Evolutionary conservation across 2,329 filamentous ascomycete species (phyloP).

Genomic region (Xylariaceae sp.): DNA sequence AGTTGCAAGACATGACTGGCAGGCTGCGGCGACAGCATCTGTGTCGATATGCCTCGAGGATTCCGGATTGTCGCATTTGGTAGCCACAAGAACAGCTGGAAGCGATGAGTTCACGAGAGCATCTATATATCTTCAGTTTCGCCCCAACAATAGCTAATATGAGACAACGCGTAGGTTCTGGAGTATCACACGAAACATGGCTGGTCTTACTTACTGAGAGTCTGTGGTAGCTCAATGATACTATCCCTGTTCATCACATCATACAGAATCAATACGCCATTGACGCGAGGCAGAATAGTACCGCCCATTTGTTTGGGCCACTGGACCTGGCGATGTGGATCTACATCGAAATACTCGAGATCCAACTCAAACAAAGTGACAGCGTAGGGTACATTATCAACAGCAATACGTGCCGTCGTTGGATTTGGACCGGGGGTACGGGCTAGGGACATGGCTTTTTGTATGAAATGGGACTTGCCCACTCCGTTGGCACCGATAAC

Average conservation of each 20-base stretch:
- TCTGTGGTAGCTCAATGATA: constrained; percentile 74
- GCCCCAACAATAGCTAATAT: not conserved
- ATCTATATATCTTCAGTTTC: constrained; percentile 57
- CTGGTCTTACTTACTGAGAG: constrained; percentile 69
- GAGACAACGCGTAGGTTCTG: not conserved
- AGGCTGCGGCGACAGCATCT: constrained; percentile 66
- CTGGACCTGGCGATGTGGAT: constrained; percentile 63
- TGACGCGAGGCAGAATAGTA: constrained; percentile 74
- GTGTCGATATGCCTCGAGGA: constrained; percentile 75
- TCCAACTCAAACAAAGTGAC: constrained; percentile 71
- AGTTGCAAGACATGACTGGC: constrained; percentile 72
- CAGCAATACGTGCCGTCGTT: constrained; percentile 62
- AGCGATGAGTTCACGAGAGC: constrained; percentile 74
- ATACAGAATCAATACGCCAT: constrained; percentile 86
- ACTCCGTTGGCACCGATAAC: constrained; percentile 71
- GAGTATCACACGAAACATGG: not conserved
- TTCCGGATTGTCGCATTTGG: constrained; percentile 84
- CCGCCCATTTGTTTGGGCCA: constrained; percentile 75
- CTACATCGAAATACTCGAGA: constrained; percentile 68
- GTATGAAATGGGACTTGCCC: constrained; percentile 73
- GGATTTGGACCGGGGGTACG: constrained; percentile 60
- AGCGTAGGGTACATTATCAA: constrained; percentile 64
- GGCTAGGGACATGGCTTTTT: constrained; percentile 64
- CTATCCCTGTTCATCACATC: constrained; percentile 82
- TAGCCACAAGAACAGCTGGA: constrained; percentile 82